A percentile compares a stretch with the other conserved stretches of the same genome.
Evolutionary conservation across 1,139 yeast species (phyloP).

Genomic region (Scheffersomyces quercinus): DNA sequence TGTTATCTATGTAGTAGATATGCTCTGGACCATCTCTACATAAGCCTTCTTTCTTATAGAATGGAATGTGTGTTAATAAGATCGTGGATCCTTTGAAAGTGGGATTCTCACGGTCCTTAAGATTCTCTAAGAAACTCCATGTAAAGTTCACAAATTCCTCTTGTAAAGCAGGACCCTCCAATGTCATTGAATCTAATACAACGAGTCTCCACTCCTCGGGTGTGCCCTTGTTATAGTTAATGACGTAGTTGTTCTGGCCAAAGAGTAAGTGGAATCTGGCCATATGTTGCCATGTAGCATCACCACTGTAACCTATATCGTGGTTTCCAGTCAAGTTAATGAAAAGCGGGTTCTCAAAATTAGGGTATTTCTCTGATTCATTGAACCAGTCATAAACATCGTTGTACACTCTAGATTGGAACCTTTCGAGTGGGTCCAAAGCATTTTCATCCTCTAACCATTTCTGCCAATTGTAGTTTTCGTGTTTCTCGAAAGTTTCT

Average conservation of each 20-base stretch:
- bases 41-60: conserved; percentile 75
- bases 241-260: conserved; percentile 84
- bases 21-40: conserved; percentile 84
- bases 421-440: conserved; percentile 42
- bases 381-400: conserved; percentile 70
- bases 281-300: conserved; percentile 89
- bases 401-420: conserved; percentile 51
- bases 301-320: conserved; percentile 94
- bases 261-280: conserved; percentile 70
- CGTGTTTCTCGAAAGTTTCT: conserved; percentile 47
- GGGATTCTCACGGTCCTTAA: conserved; percentile 47
- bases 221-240: conserved; percentile 62
- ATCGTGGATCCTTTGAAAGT: conserved; percentile 75
- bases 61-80: conserved; percentile 85
- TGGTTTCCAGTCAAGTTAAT: conserved; percentile 92
- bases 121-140: conserved; percentile 66
- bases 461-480: conserved; percentile 54
- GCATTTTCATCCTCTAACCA: conserved; percentile 42
- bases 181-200: conserved; percentile 75
- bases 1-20: conserved; percentile 58
- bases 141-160: conserved; percentile 66
- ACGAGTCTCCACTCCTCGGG: conserved; percentile 80
- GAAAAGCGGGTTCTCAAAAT: conserved; percentile 53
- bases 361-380: conserved; percentile 31
- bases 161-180: conserved; percentile 91